Percentiles rank a stretch among this genome's conserved stretches.
These are phyloP conservation scores for Termitomyces sp. DNA, from an alignment of 1,284 basidiomycete species.

Conservation along the genomic window DNA sequence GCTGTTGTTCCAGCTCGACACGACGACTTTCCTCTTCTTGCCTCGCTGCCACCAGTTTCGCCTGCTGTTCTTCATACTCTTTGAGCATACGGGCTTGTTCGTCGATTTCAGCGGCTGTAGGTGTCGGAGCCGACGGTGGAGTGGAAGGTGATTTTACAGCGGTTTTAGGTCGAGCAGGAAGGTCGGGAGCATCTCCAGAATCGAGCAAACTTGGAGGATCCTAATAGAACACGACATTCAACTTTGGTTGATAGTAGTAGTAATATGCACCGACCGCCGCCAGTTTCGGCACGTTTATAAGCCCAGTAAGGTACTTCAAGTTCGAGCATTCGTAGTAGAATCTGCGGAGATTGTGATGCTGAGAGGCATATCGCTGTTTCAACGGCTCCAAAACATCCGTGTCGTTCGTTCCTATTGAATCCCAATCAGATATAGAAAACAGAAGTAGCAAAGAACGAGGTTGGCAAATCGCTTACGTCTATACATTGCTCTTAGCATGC, in stretches of 20 bases:
- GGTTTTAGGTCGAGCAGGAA: slow-evolving; percentile 82
- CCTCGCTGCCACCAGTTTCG: slow-evolving; percentile 71
- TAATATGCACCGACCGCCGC: slow-evolving; percentile 58
- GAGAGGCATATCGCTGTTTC: slow-evolving; percentile 78
- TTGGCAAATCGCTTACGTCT: slow-evolving; percentile 55
- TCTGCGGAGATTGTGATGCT: slow-evolving; percentile 87
- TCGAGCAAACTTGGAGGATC: slow-evolving; percentile 93
- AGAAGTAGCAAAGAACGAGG: too few relatives aligned
- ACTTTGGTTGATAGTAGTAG: neutral
- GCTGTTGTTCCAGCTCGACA: slow-evolving; percentile 73
- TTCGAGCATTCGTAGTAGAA: slow-evolving; percentile 99
- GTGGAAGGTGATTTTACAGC: slow-evolving; percentile 53
- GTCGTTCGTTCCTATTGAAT: slow-evolving; percentile 72
- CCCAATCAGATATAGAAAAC: slow-evolving; percentile 8
- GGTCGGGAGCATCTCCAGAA: slow-evolving; percentile 76
- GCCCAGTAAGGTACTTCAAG: slow-evolving; percentile 89
- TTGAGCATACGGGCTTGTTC: slow-evolving; percentile 96
- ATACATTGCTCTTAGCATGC: slow-evolving; percentile 95
- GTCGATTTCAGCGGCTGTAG: slow-evolving; percentile 75
- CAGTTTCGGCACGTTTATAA: slow-evolving; percentile 95
- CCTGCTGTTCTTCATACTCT: slow-evolving; percentile 95
- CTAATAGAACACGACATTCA: slow-evolving; percentile 33
- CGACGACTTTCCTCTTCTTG: slow-evolving; percentile 81
- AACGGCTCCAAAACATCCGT: slow-evolving; percentile 83
- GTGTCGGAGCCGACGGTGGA: slow-evolving; percentile 62